These are phyloP conservation scores for Flaveria sonorensis DNA, from an alignment of 129 eudicot species.

Conservation along the genomic window DNA sequence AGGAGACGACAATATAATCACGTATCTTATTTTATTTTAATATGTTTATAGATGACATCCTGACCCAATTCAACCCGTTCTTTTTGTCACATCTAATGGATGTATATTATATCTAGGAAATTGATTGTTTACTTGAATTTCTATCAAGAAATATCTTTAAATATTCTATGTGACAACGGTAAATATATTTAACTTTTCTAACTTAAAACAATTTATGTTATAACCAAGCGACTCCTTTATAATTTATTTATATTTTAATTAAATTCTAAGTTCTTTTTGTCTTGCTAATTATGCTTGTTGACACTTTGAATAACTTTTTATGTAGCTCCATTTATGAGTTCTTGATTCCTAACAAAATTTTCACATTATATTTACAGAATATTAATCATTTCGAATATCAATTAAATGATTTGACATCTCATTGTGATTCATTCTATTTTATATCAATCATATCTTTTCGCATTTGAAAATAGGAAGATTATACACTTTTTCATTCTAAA, in stretches of 20 bases:
- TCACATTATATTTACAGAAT: constrained; percentile 16
- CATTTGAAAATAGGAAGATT: background rate
- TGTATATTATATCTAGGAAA: no score
- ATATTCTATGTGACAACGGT: background rate
- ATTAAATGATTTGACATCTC: constrained; percentile 28
- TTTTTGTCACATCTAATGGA: no score
- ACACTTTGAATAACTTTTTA: constrained; percentile 30
- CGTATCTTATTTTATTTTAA: no score
- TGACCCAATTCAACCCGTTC: no score
- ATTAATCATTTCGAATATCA: constrained; percentile 32
- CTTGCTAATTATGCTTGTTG: constrained; percentile 8
- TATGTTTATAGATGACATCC: no score
- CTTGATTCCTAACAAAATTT: constrained; percentile 13
- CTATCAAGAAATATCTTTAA: background rate
- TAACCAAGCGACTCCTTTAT: background rate
- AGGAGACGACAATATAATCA: no score
- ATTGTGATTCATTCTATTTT: constrained; percentile 28
- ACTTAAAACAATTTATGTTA: background rate
- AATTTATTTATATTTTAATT: background rate
- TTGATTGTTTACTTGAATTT: no score
- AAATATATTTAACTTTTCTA: background rate
- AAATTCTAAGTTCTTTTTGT: constrained; percentile 1
- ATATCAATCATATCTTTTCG: constrained; percentile 20
- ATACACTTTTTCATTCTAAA: background rate
- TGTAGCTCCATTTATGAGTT: constrained; percentile 23